These are phyloP conservation scores for Aspergillus neotritici DNA, from an alignment of 2,329 filamentous ascomycete genomes.

Conservation along the genomic window DNA sequence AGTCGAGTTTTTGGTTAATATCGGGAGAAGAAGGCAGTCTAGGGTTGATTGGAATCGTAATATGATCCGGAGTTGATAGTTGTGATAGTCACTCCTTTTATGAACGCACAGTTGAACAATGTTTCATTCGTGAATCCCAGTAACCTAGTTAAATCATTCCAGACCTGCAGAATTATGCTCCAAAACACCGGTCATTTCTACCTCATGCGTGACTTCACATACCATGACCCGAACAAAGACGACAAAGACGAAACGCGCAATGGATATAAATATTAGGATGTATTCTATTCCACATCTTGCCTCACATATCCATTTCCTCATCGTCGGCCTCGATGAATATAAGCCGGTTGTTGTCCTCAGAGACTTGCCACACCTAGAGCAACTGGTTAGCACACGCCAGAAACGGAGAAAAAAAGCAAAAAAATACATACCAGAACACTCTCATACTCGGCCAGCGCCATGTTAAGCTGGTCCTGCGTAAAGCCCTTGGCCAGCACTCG, in stretches of 20 bases:
- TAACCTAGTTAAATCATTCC: conserved; percentile 1
- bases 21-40: no score
- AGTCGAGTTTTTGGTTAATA: no score
- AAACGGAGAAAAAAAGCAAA: background rate
- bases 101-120: no score
- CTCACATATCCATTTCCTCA: conserved; percentile 45
- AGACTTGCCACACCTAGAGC: conserved; percentile 69
- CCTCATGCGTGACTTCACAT: no score
- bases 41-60: no score
- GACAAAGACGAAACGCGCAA: background rate
- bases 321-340: conserved; percentile 63
- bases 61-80: no score
- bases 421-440: conserved; percentile 71
- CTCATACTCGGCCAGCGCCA: conserved; percentile 83
- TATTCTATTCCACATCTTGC: conserved; percentile 8
- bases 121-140: no score
- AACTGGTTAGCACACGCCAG: conserved; percentile 34
- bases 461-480: conserved; percentile 85
- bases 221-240: background rate
- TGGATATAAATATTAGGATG: conserved; percentile 3
- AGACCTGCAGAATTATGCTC: conserved; percentile 4
- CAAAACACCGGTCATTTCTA: no score
- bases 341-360: conserved; percentile 63
- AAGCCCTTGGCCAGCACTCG: conserved; percentile 93
- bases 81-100: no score